These are phyloP conservation scores for Talinum fruticosum DNA, from an alignment of 148 eudicot species.

Conservation along the genomic window DNA sequence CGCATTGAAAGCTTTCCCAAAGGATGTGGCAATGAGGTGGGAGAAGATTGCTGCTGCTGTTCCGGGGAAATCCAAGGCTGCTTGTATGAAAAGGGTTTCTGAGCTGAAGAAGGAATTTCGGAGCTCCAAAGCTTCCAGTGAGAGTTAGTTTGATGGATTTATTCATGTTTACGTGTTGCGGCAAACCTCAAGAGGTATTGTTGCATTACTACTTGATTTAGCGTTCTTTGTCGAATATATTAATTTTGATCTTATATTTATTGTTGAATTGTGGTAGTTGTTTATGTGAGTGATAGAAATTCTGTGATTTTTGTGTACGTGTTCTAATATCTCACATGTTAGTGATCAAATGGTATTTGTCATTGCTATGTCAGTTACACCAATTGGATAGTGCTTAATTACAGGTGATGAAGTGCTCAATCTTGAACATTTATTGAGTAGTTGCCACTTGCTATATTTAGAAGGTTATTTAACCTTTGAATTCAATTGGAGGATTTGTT, in stretches of 20 bases:
- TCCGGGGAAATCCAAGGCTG: conserved; percentile 77
- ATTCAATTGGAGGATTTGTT: background rate
- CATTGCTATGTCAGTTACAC: background rate
- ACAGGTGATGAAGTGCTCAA: background rate
- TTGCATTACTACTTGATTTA: background rate
- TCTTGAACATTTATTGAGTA: no score
- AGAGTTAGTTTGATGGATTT: conserved; percentile 6
- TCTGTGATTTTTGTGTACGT: background rate
- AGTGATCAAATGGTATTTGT: background rate
- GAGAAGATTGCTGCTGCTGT: conserved; percentile 90
- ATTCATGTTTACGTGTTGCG: background rate
- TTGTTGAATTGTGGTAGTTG: background rate
- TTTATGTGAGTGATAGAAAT: background rate
- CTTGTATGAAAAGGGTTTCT: conserved; percentile 79
- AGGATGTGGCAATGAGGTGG: conserved; percentile 90
- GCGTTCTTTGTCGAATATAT: background rate
- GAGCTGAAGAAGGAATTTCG: conserved; percentile 84
- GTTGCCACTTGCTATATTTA: background rate
- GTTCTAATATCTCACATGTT: background rate
- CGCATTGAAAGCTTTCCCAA: conserved; percentile 78
- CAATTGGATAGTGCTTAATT: background rate
- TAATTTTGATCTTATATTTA: background rate
- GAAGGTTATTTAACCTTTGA: background rate
- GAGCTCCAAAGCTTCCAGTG: conserved; percentile 62
- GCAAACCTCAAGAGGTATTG: conserved; percentile 19